Conservation (phyloP, 805 yeast species). For the Limtongozyma cylindracea region DNA sequence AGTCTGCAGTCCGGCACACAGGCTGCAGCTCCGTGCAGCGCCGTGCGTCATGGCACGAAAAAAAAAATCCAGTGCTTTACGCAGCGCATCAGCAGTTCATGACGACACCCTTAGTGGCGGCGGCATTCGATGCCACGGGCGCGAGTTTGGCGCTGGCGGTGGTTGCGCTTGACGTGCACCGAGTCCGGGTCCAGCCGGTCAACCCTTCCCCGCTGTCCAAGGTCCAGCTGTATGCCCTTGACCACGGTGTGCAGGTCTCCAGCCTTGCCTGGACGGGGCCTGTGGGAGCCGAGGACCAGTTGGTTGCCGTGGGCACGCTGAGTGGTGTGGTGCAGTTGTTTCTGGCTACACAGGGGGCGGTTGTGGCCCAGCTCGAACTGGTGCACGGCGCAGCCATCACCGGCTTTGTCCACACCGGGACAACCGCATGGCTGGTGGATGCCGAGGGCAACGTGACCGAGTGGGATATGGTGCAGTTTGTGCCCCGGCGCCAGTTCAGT, state of each 20-base stretch:
- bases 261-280: conserved; percentile 26
- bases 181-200: conserved; percentile 33
- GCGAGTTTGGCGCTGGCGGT: conserved; percentile 36
- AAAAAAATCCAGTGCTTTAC: too few relatives aligned
- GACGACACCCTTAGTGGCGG: conserved; percentile 7
- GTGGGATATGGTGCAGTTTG: conserved; percentile 28
- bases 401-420: conserved; percentile 17
- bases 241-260: conserved; percentile 22
- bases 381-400: conserved; percentile 19
- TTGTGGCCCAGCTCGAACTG: conserved; percentile 23
- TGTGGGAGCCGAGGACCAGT: conserved; percentile 11
- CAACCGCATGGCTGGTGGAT: conserved; percentile 35
- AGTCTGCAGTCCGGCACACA: too few relatives aligned
- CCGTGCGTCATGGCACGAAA: too few relatives aligned
- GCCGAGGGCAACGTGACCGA: conserved; percentile 27
- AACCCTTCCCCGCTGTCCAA: conserved; percentile 14
- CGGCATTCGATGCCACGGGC: conserved; percentile 36
- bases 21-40: too few relatives aligned
- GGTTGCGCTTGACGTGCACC: conserved; percentile 47
- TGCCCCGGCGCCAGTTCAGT: conserved; percentile 9
- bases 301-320: conserved; percentile 35
- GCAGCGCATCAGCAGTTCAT: neutral
- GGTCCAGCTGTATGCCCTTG: conserved; percentile 23
- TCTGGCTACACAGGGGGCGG: conserved; percentile 37
- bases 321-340: conserved; percentile 40